Conservation (phyloP, 257 asterid genomes). For the Scutellaria barbata region DNA sequence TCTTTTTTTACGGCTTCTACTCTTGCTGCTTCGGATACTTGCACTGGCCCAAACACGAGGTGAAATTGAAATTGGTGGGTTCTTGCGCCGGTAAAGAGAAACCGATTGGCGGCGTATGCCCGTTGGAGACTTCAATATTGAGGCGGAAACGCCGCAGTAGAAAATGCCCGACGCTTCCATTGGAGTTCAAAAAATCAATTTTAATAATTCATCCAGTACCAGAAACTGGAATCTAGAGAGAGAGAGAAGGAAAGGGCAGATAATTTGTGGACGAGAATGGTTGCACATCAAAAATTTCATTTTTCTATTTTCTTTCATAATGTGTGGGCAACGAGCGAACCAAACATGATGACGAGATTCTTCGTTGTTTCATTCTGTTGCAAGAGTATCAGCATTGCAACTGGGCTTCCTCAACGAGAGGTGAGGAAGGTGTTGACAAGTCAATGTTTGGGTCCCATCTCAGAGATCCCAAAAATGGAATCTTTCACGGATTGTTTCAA, state of each 20-base stretch:
- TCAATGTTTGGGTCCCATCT: no score
- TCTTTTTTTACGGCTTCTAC: conserved; percentile 44
- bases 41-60: conserved; percentile 36
- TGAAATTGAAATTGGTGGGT: conserved; percentile 26
- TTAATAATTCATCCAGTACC: not conserved
- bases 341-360: not conserved
- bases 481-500: no score
- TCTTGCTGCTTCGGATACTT: conserved; percentile 33
- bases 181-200: not conserved
- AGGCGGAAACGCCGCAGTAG: conserved; percentile 63
- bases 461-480: no score
- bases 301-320: not conserved
- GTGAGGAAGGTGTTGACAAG: no score
- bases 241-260: not conserved
- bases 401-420: no score
- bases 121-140: conserved; percentile 47
- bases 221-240: not conserved
- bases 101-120: conserved; percentile 42
- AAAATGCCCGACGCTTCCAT: conserved; percentile 71
- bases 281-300: not conserved
- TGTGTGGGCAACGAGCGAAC: not conserved
- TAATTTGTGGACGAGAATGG: conserved; percentile 7
- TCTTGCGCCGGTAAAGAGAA: conserved; percentile 31
- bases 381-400: not conserved
- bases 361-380: no score